Conservation (phyloP, 2,329 filamentous ascomycete species). For the Myriosclerotinia scirpicola region DNA sequence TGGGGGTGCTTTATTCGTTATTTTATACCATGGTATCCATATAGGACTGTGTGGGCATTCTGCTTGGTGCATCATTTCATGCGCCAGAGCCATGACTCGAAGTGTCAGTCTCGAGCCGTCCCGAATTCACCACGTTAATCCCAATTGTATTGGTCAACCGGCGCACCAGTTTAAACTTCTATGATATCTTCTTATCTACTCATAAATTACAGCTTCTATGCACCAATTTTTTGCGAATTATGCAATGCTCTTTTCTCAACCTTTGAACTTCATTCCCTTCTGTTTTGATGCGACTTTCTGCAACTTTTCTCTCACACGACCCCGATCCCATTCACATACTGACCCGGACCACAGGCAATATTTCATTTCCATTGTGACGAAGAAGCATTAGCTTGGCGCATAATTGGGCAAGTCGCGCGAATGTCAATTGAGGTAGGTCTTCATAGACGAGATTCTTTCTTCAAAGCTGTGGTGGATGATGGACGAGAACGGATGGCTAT, state of each 20-base stretch:
- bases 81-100: not conserved
- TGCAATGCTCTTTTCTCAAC: not conserved
- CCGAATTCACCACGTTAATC: not conserved
- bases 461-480: constrained; percentile 60
- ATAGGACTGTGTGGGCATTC: not conserved
- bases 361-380: constrained; percentile 87
- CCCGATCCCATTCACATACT: constrained; percentile 45
- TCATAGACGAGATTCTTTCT: constrained; percentile 74
- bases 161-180: not conserved
- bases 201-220: no score
- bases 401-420: constrained; percentile 79
- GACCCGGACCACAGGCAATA: constrained; percentile 52
- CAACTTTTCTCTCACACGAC: not conserved
- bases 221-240: not conserved
- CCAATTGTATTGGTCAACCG: not conserved
- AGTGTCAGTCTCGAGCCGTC: not conserved
- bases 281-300: not conserved
- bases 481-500: constrained; percentile 67
- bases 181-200: not conserved
- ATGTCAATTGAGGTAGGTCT: constrained; percentile 80
- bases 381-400: constrained; percentile 80
- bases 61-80: not conserved
- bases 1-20: not conserved
- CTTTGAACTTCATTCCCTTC: not conserved
- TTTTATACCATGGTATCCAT: not conserved